Base-by-base conservation (phyloP, 2,329 filamentous ascomycete genomes). In the Magnaporthiopsis poae region DNA sequence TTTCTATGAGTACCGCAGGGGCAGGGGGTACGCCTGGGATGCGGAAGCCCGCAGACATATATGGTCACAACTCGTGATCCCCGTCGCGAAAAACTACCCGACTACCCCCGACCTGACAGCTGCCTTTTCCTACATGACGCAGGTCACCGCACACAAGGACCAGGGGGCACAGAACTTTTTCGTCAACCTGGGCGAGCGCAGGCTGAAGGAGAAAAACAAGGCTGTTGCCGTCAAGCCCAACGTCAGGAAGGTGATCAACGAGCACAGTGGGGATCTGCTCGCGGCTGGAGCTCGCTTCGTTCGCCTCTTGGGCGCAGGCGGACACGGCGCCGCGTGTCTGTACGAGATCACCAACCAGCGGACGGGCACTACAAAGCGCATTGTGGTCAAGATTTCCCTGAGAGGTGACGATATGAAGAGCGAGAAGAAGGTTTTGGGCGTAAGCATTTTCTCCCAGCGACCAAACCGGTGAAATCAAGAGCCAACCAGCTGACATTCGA, bases 331-430 rank as follows among this genome's bases (percentile, higher is more conserved):
- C 25, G 63, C 63, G 31, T 33, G 31, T 36, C 63, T 65, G 27
- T 65, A 59, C 52, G 63, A 65, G 52, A 8, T 65, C 3, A 36
- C n/a, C 21, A 65, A 65, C 52, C 18, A 60, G 13, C 29, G 15
- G 31, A 65, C 63, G 3, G 63, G 63, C 13, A 52, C 52, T 25
- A 21, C 1, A 18, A 56, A 36, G 35, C 46, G 63, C 46, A 60
- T 65, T 15, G 56, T 65, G 15, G 63, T 65, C 46, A 65, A 65
- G 29, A 60, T 33, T 15, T 35, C 63, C 21, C 63, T 33, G 13
- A 56, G 33, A 27, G 46, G 46, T 11, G 1, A 1, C 5, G 9
- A 15, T 25, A 21, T 27, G 9, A 3, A 15, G 1, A 56, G 21
- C 8, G 63, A 65, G 59, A 65, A 29, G 21, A 11, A 1, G 3